Evolutionary conservation across 2,329 filamentous ascomycete genomes (phyloP).

Genomic region (Sporothrix schenckii): DNA sequence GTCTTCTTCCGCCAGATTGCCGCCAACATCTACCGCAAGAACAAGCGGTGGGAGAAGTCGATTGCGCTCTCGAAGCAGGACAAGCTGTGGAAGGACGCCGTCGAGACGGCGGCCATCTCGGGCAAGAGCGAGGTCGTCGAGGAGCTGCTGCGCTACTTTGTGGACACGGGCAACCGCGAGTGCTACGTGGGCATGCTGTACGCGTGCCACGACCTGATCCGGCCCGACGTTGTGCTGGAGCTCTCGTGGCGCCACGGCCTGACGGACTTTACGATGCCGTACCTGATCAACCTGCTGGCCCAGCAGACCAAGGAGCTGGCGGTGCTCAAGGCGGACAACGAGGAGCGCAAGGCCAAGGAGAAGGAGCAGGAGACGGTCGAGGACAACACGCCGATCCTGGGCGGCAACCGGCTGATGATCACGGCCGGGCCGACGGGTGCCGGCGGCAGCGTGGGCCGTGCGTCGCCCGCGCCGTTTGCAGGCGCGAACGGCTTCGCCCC

Average conservation of each 20-base stretch:
- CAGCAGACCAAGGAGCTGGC: conserved; percentile 89
- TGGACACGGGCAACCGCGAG: conserved; percentile 97
- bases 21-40: conserved; percentile 98
- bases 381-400: conserved; percentile 90
- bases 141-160: conserved; percentile 94
- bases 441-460: conserved; percentile 46
- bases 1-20: conserved; percentile 99
- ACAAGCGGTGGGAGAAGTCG: conserved; percentile 99
- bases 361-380: conserved; percentile 72
- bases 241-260: conserved; percentile 96
- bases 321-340: conserved; percentile 89
- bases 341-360: conserved; percentile 54
- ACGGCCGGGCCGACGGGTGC: conserved; percentile 75
- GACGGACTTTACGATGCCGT: conserved; percentile 97
- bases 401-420: conserved; percentile 87
- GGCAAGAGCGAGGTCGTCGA: conserved; percentile 90
- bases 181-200: conserved; percentile 99
- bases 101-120: conserved; percentile 94
- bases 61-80: conserved; percentile 98
- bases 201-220: conserved; percentile 95
- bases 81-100: conserved; percentile 99
- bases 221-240: conserved; percentile 89
- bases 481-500: conserved; percentile 88
- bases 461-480: conserved; percentile 69
- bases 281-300: conserved; percentile 97